Percentiles rank a stretch among this genome's conserved stretches.
Conservation (phyloP, 2,329 filamentous ascomycete species). For the Hypoxylon sp. region DNA sequence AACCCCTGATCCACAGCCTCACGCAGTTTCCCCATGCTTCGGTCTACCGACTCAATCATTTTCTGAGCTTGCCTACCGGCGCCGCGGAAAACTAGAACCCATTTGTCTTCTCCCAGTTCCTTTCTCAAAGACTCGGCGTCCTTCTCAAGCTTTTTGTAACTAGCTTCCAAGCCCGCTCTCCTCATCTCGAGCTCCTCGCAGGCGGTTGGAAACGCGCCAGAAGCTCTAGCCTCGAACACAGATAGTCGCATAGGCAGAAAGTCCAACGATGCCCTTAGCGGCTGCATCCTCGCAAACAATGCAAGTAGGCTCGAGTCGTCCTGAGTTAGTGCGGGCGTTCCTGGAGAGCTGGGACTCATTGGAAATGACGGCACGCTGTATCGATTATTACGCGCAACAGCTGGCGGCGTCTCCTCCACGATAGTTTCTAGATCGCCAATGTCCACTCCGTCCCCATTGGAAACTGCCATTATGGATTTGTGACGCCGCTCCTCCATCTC, state of each 20-base stretch:
- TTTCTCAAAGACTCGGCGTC: constrained; percentile 91
- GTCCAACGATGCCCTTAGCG: constrained; percentile 89
- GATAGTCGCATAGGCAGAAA: constrained; percentile 95
- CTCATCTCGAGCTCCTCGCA: constrained; percentile 88
- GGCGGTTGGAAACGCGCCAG: constrained; percentile 85
- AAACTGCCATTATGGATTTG: constrained; percentile 75
- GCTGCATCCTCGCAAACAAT: constrained; percentile 95
- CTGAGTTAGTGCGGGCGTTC: constrained; percentile 69
- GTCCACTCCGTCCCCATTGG: constrained; percentile 75
- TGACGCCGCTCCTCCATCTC: constrained; percentile 98
- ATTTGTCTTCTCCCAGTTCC: constrained; percentile 94
- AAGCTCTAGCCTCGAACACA: constrained; percentile 84
- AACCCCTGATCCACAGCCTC: constrained; percentile 82
- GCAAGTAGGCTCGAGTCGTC: constrained; percentile 91
- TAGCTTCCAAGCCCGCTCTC: constrained; percentile 79
- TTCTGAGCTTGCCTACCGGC: constrained; percentile 92
- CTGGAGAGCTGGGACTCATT: constrained; percentile 71
- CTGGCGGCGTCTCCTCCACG: constrained; percentile 83
- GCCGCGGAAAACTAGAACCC: constrained; percentile 95
- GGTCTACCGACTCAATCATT: constrained; percentile 95
- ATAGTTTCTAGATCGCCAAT: constrained; percentile 93
- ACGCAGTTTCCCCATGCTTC: constrained; percentile 84
- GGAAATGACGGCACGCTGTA: constrained; percentile 77
- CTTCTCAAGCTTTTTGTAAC: constrained; percentile 87
- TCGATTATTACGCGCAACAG: constrained; percentile 70